A percentile compares a stretch with the other conserved stretches of the same genome.
Conservation (phyloP, 2,329 filamentous ascomycete species). For the Penicillium sp. region DNA sequence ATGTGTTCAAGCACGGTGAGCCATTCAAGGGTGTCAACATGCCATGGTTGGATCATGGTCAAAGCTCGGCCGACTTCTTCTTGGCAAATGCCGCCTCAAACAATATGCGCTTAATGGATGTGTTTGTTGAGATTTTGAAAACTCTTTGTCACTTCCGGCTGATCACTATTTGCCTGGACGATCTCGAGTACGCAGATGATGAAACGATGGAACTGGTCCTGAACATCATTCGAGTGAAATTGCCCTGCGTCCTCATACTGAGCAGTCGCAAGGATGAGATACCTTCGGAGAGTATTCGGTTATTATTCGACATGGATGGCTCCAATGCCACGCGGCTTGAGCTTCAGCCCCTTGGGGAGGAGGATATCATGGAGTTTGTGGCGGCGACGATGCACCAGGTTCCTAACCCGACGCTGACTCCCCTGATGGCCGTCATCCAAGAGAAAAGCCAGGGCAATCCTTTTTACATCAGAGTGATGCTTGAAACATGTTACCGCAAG, state of each 20-base stretch:
- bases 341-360: conserved; percentile 68
- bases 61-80: conserved; percentile 37
- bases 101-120: conserved; percentile 73
- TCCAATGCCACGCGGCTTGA: conserved; percentile 63
- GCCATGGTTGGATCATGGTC: conserved; percentile 33
- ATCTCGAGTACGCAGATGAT: conserved; percentile 83
- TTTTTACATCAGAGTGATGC: conserved; percentile 87
- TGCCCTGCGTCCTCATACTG: conserved; percentile 76
- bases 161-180: conserved; percentile 82
- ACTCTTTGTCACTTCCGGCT: conserved; percentile 78
- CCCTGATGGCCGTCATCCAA: conserved; percentile 77
- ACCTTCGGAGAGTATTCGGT: conserved; percentile 42
- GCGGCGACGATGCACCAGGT: conserved; percentile 71
- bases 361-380: conserved; percentile 77
- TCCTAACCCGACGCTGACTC: conserved; percentile 63
- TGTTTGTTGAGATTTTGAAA: conserved; percentile 77
- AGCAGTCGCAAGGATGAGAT: conserved; percentile 68
- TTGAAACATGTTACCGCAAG: conserved; percentile 78
- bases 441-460: conserved; percentile 85
- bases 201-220: conserved; percentile 80
- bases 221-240: conserved; percentile 69
- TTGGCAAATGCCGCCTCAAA: conserved; percentile 38
- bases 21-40: conserved; percentile 29
- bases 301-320: conserved; percentile 44
- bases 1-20: conserved; percentile 27